A percentile compares a stretch with the other conserved stretches of the same genome.
Evolutionary conservation across 495 filamentous ascomycete species (phyloP).

Genomic region (Lophiostoma macrostomum): DNA sequence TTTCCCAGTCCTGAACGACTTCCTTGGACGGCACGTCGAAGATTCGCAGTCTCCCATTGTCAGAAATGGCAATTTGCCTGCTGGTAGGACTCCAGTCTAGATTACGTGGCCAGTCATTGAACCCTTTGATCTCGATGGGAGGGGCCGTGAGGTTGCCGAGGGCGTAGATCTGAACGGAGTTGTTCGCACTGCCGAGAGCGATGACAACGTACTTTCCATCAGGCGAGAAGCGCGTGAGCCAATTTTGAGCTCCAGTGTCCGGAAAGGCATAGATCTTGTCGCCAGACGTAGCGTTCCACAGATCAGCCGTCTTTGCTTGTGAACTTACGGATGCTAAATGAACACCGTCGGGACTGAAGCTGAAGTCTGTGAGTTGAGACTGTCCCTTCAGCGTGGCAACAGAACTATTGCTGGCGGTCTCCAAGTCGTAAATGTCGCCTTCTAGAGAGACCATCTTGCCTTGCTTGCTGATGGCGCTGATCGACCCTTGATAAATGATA

Average conservation of each 20-base stretch:
- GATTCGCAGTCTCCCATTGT: too few relatives aligned
- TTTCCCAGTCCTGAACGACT: too few relatives aligned
- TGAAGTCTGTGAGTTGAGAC: not conserved
- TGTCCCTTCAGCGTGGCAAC: not conserved
- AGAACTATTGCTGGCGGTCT: not conserved
- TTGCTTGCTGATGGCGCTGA: not conserved
- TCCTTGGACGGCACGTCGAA: too few relatives aligned
- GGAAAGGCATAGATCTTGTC: constrained; percentile 6
- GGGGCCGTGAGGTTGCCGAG: too few relatives aligned
- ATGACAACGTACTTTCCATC: constrained; percentile 4
- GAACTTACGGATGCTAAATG: not conserved
- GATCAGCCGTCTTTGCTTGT: not conserved
- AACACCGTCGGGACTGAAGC: constrained; percentile 1
- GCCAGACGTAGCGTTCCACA: constrained; percentile 11
- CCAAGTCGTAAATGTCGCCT: not conserved
- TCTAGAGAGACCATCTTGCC: not conserved
- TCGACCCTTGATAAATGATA: not conserved
- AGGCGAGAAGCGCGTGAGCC: constrained; percentile 1
- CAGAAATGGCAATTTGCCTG: too few relatives aligned
- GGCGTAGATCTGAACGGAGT: not conserved
- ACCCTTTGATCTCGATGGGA: too few relatives aligned
- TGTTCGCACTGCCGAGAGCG: not conserved
- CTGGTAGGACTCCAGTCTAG: too few relatives aligned
- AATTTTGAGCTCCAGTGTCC: constrained; percentile 1
- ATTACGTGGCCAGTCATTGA: too few relatives aligned